Percentiles rank a stretch among this genome's conserved stretches.
phyloP scores from a whole-genome alignment of 805 yeast genomes.

The Kregervanrija pseudodelftensis region DNA sequence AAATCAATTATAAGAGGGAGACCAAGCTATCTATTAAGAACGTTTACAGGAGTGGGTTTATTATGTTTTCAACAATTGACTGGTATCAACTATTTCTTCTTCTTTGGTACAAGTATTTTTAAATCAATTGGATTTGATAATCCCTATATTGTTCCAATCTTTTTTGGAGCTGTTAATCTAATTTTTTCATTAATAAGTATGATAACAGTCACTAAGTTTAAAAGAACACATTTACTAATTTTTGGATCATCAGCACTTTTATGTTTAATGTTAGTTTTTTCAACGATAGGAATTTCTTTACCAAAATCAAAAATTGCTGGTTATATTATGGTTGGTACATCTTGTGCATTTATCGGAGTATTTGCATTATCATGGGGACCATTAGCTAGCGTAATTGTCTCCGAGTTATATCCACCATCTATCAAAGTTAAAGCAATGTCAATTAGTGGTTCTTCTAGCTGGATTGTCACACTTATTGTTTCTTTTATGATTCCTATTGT shows the following conservation, averaged over 20 bases:
- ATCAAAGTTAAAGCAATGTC: slow-evolving; percentile 47
- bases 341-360: slow-evolving; percentile 48
- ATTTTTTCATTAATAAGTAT: slow-evolving; percentile 43
- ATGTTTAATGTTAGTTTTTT: slow-evolving; percentile 46
- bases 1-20: slow-evolving; percentile 20
- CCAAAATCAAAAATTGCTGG: slow-evolving; percentile 34
- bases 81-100: slow-evolving; percentile 64
- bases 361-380: slow-evolving; percentile 77
- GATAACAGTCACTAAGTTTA: slow-evolving; percentile 39
- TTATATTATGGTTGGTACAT: slow-evolving; percentile 50
- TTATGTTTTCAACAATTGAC: slow-evolving; percentile 41
- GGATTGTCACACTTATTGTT: slow-evolving; percentile 58
- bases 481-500: slow-evolving; percentile 66
- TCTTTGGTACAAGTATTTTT: slow-evolving; percentile 57
- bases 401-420: slow-evolving; percentile 58
- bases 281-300: slow-evolving; percentile 46
- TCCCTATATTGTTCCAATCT: slow-evolving; percentile 49
- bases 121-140: slow-evolving; percentile 42
- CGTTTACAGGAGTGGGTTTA: slow-evolving; percentile 24
- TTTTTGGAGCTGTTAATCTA: slow-evolving; percentile 49
- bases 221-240: slow-evolving; percentile 40
- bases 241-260: slow-evolving; percentile 44
- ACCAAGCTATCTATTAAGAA: slow-evolving; percentile 24
- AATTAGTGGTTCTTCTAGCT: slow-evolving; percentile 55
- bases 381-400: slow-evolving; percentile 54